Evolutionary conservation across 176 grass and related monocot species (phyloP), one percentile per base, ranked within the genome.

Genomic region (Olyra latifolia): DNA sequence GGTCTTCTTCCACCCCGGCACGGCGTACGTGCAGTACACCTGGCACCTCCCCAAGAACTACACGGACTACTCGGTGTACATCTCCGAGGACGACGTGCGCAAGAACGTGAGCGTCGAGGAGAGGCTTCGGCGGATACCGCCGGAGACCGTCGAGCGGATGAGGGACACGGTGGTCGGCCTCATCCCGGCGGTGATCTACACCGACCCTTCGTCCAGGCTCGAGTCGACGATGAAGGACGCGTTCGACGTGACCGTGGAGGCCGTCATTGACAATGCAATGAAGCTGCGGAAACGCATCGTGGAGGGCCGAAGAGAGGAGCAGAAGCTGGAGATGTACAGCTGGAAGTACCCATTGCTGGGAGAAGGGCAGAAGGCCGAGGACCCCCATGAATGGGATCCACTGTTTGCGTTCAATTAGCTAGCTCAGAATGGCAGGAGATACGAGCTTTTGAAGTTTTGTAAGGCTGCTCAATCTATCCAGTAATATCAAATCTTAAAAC

Each of bases 21-120:
- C 94, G 64, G 94, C 91, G 79, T 97, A 91, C 68, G 85, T 89
- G 50, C 94, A 97, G 72, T 93, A 96, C 85, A 71, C 67, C 8
- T 96, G 93, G 93, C 86, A 90, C 74, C 68, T 96, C 8, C 93
- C 90, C 8, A 76, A 15, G 23, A 82, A 84, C 71, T 75, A 92
- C 72, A 10, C 87, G n/a, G 68, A 83, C 0, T 96, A 96, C 77
- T 96, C 93, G 32, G 79, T 92, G 35, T 96, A 87, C 73, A 92
- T 96, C 46, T 43, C 87, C 5, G 87, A 92, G 63, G 74, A 84
- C 1, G 90, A 88, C 59, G 81, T 96, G 46, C 75, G 93, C 16
- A 20, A 11, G 6, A 87, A 89, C 47, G 79, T 78, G 4, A 90
- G 78, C 43, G 74, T 96, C 29, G 90, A 96, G 91, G 93, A 86